Evolutionary conservation across 495 filamentous ascomycete species (phyloP).

Genomic region (Penicillium arizonense): DNA sequence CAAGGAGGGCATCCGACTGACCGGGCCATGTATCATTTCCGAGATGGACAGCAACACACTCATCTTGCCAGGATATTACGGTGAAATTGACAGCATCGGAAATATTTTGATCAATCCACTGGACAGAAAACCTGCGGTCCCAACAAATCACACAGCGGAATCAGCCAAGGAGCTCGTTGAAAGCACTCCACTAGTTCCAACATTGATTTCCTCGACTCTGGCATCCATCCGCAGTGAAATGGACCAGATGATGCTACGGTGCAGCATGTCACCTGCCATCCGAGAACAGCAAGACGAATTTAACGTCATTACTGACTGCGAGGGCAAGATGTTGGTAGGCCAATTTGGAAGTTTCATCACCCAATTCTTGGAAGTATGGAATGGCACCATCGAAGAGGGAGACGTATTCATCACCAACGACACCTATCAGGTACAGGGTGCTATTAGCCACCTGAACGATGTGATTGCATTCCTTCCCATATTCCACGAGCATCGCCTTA

Average conservation of each 20-base stretch:
- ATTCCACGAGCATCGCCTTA: conserved; percentile 37
- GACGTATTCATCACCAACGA: conserved; percentile 54
- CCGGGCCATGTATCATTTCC: conserved; percentile 46
- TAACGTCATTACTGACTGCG: conserved; percentile 48
- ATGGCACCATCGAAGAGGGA: conserved; percentile 44
- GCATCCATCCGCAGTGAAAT: conserved; percentile 49
- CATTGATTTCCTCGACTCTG: conserved; percentile 36
- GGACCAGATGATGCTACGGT: conserved; percentile 51
- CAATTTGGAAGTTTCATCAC: conserved; percentile 53
- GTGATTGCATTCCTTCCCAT: conserved; percentile 48
- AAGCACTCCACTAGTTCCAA: conserved; percentile 38
- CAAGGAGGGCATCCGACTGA: conserved; percentile 32
- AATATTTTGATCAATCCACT: conserved; percentile 47
- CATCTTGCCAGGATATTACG: conserved; percentile 44
- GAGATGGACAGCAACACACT: conserved; percentile 54
- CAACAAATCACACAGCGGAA: conserved; percentile 19
- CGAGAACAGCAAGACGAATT: conserved; percentile 54
- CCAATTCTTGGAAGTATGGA: conserved; percentile 44
- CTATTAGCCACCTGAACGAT: conserved; percentile 49
- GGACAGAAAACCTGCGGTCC: conserved; percentile 11
- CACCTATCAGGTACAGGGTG: conserved; percentile 48
- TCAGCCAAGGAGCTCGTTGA: conserved; percentile 33
- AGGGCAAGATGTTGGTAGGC: conserved; percentile 50
- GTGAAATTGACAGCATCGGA: conserved; percentile 41
- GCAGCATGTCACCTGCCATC: conserved; percentile 51